Conservation (phyloP, 306 rosid genomes). For the Begonia masoniana region DNA sequence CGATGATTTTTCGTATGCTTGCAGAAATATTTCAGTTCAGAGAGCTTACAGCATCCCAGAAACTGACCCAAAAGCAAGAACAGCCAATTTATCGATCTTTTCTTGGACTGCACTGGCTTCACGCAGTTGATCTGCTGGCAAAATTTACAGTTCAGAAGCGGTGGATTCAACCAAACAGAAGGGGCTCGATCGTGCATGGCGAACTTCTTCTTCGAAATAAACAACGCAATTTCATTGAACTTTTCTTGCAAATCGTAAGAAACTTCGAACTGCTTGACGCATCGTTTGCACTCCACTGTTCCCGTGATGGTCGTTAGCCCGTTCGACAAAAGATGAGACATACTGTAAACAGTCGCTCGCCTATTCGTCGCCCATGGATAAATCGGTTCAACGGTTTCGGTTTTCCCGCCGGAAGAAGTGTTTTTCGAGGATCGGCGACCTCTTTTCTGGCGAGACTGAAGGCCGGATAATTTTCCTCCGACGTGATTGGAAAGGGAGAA, state of each 20-base stretch:
- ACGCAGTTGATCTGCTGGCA: slow-evolving; percentile 9
- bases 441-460: neutral
- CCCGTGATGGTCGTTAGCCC: slow-evolving; percentile 5
- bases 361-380: slow-evolving; percentile 13
- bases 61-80: slow-evolving; percentile 15
- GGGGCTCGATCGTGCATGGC: slow-evolving; percentile 15
- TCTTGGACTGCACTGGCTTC: slow-evolving; percentile 6
- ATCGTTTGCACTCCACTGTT: too few species aligned
- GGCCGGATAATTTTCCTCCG: too few species aligned
- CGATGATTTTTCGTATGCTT: slow-evolving; percentile 16
- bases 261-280: too few species aligned
- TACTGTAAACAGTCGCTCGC: slow-evolving; percentile 6
- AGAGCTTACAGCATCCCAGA: slow-evolving; percentile 12
- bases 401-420: slow-evolving; percentile 1
- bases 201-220: neutral
- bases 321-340: neutral
- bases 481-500: too few species aligned
- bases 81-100: slow-evolving; percentile 15
- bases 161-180: slow-evolving; percentile 7
- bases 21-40: slow-evolving; percentile 8
- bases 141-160: slow-evolving; percentile 1
- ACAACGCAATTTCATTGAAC: slow-evolving; percentile 6
- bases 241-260: too few species aligned
- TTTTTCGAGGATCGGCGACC: neutral
- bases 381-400: neutral